Evolutionary conservation across 805 yeast species (phyloP), one percentile per base, ranked within the genome.

Genomic region (Zygosaccharomyces gambellarensis): DNA sequence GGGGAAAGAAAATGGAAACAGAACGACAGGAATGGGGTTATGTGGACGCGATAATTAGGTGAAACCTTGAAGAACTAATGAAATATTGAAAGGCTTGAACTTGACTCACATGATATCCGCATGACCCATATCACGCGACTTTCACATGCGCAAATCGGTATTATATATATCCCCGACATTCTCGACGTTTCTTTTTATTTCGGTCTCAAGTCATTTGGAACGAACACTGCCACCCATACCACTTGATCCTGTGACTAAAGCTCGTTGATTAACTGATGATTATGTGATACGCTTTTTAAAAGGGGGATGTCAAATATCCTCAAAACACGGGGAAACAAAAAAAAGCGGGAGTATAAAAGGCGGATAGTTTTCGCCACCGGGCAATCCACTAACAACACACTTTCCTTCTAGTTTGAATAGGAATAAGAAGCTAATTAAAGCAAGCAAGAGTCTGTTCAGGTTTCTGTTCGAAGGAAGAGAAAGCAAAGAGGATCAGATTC

Each of bases 301-400:
- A 42, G 45, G 45, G 45, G 43, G 44, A 14, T 11, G 10, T 21
- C 22, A 4, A 17, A 34, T 34, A 42, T 42, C 45, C 45, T 42
- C 45, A 42, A 22, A 23, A 27, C 36, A 5, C 28, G 10, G 42
- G 11, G 42, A 30, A 30, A 36, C 27, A 19, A 21, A 14, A 32
- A 32, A 34, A 30, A 42, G 22, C 11, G 34, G 23, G 45, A 42
- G 38, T 42, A 42, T 42, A 42, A 22, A 42, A 42, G 36, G 45
- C 45, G 30, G 28, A 14, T 27, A 29, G 23, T 42, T 42, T 42
- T 42, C 45, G 45, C 45, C 45, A 42, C 45, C 45, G 28, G 45
- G 25, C 11, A 42, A 19, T 12, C 14, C 9, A 9, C 14, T 12
- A 28, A 4, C 14, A 28, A 6, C 9, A 28, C 36, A 17, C 27